These are phyloP conservation scores for Aquilaria agallochum DNA, from an alignment of 441 rosid genomes.

Conservation along the genomic window DNA sequence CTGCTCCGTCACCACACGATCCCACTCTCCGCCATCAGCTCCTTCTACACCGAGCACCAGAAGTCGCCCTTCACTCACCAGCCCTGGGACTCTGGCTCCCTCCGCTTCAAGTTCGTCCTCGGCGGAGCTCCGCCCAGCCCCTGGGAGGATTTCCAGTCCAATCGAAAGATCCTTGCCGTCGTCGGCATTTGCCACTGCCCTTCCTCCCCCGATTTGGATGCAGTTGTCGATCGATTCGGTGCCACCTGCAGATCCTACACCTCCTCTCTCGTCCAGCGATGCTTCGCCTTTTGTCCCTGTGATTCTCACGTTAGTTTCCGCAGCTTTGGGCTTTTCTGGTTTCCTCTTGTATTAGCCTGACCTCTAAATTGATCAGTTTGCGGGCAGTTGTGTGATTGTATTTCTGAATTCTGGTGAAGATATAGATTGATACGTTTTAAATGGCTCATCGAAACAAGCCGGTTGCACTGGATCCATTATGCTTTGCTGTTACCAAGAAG, in stretches of 20 bases:
- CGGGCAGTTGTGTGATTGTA: no score
- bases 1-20: slow-evolving; percentile 65
- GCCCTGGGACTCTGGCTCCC: slow-evolving; percentile 93
- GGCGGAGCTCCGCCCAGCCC: slow-evolving; percentile 95
- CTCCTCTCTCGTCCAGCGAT: slow-evolving; percentile 78
- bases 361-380: no score
- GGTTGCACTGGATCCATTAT: no score
- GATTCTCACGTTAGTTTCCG: slow-evolving; percentile 67
- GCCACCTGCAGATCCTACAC: slow-evolving; percentile 52
- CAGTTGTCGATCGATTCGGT: slow-evolving; percentile 54
- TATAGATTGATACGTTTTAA: no score
- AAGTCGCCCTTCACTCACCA: slow-evolving; percentile 87
- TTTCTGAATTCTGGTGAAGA: no score
- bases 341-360: slow-evolving; percentile 6
- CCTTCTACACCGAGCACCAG: slow-evolving; percentile 97
- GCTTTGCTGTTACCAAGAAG: no score
- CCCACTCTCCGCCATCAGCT: slow-evolving; percentile 79
- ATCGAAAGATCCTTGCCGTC: slow-evolving; percentile 89
- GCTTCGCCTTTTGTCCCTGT: slow-evolving; percentile 87
- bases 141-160: slow-evolving; percentile 97
- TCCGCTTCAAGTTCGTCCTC: slow-evolving; percentile 80
- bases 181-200: slow-evolving; percentile 94
- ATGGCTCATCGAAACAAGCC: no score
- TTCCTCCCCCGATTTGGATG: slow-evolving; percentile 77
- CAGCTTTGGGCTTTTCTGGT: neutral